Percentiles rank a stretch among this genome's conserved stretches.
Conservation (phyloP, 2,329 filamentous ascomycete genomes). For the Colletotrichum sp. region DNA sequence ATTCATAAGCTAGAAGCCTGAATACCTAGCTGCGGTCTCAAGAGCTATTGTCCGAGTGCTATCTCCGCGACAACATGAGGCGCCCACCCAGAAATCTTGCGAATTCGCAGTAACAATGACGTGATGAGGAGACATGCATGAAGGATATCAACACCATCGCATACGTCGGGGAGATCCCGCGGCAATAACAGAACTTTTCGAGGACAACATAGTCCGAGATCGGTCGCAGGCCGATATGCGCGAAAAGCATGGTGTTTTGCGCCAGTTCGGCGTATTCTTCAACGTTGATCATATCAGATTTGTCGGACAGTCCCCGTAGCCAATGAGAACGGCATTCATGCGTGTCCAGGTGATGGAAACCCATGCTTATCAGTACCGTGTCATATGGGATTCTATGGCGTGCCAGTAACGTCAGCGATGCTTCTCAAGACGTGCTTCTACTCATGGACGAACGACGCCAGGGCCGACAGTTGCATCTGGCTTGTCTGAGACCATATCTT, state of each 20-base stretch:
- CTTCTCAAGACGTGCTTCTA: background rate
- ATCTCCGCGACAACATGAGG: background rate
- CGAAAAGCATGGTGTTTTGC: background rate
- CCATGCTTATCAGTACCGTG: background rate
- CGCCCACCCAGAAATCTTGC: background rate
- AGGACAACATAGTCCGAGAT: background rate
- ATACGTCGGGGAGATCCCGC: background rate
- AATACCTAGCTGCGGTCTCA: background rate
- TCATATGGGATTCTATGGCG: background rate
- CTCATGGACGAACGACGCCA: background rate
- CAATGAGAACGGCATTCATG: background rate
- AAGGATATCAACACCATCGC: background rate
- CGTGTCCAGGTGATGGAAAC: rapidly evolving
- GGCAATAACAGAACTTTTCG: background rate
- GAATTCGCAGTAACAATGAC: background rate
- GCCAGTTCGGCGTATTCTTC: background rate
- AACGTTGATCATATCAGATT: background rate
- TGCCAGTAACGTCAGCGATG: background rate
- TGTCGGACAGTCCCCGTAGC: background rate
- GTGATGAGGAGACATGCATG: background rate
- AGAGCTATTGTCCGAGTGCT: background rate
- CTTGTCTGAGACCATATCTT: background rate
- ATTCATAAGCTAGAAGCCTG: background rate
- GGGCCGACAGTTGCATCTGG: background rate
- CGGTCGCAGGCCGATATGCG: background rate